These are phyloP conservation scores for Teratosphaeria gauchensis DNA, from an alignment of 2,329 filamentous ascomycete genomes.

Conservation along the genomic window DNA sequence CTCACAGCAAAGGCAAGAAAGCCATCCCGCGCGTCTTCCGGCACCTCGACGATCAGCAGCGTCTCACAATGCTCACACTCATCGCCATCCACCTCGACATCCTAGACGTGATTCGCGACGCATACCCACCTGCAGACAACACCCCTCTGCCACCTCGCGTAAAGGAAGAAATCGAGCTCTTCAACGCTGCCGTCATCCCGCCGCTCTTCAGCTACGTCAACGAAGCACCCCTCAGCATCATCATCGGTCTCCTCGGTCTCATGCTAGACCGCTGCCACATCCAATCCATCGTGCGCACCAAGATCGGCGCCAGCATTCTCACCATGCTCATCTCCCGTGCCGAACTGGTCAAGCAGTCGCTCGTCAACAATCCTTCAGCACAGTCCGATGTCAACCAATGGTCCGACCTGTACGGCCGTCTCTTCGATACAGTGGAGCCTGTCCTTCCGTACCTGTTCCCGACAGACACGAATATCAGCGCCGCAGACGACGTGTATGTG, in stretches of 20 bases:
- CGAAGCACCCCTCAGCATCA: conserved; percentile 81
- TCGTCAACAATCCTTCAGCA: conserved; percentile 35
- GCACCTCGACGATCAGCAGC: conserved; percentile 83
- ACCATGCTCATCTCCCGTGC: conserved; percentile 92
- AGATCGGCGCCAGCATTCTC: conserved; percentile 79
- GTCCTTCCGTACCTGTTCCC: conserved; percentile 81
- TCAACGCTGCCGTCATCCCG: conserved; percentile 79
- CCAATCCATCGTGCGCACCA: conserved; percentile 72
- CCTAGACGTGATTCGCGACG: conserved; percentile 78
- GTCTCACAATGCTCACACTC: conserved; percentile 90
- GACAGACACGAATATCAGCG: conserved; percentile 64
- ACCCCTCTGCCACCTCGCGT: conserved; percentile 62
- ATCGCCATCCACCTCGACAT: conserved; percentile 88
- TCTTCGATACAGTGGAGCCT: conserved; percentile 82
- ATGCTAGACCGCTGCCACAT: conserved; percentile 75
- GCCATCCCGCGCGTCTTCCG: conserved; percentile 90
- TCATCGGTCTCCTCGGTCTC: conserved; percentile 79
- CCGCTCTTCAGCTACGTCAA: conserved; percentile 82
- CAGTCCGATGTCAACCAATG: conserved; percentile 67
- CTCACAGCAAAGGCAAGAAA: conserved; percentile 92
- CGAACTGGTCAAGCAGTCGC: conserved; percentile 75
- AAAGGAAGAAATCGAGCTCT: conserved; percentile 87
- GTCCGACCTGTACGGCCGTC: conserved; percentile 68
- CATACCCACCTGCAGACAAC: conserved; percentile 61
- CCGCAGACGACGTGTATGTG: conserved; percentile 76